These are phyloP conservation scores for Mycosphaerella sp. DNA, from an alignment of 2,329 filamentous ascomycete genomes.

Conservation along the genomic window DNA sequence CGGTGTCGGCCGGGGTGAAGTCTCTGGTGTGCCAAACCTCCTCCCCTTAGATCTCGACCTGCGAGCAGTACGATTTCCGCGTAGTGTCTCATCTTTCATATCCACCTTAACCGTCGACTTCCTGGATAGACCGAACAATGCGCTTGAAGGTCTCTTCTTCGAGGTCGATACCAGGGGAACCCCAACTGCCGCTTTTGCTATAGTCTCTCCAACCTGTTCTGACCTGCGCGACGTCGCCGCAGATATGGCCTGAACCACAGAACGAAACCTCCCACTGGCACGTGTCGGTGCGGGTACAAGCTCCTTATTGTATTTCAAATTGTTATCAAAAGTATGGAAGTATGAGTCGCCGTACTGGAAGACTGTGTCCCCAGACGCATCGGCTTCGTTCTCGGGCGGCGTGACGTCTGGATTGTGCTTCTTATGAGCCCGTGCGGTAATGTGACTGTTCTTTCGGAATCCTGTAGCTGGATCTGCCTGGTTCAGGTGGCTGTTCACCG, in stretches of 20 bases:
- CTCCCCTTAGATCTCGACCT: background rate
- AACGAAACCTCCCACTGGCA: background rate
- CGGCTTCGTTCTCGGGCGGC: conserved; percentile 20
- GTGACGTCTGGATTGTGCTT: conserved; percentile 22
- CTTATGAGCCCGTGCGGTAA: background rate
- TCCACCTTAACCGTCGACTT: conserved; percentile 13
- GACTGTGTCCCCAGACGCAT: background rate
- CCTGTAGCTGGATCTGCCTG: background rate
- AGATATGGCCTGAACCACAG: background rate
- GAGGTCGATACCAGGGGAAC: background rate
- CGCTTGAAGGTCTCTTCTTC: conserved; percentile 17
- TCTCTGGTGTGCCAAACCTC: background rate
- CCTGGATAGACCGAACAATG: conserved; percentile 19
- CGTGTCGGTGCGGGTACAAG: conserved; percentile 13
- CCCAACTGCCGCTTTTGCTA: background rate
- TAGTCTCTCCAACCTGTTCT: background rate
- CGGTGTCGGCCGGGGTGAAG: background rate
- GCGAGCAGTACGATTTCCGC: background rate
- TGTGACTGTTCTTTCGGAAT: background rate
- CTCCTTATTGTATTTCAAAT: conserved; percentile 18
- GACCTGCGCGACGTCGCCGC: background rate
- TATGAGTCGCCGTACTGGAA: conserved; percentile 22
- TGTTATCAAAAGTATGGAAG: conserved; percentile 23
- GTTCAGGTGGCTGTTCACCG: background rate
- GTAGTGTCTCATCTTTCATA: background rate